A percentile compares a stretch with the other conserved stretches of the same genome.
phyloP scores from a whole-genome alignment of 345 rosid species.

The Orychophragmus violaceus region DNA sequence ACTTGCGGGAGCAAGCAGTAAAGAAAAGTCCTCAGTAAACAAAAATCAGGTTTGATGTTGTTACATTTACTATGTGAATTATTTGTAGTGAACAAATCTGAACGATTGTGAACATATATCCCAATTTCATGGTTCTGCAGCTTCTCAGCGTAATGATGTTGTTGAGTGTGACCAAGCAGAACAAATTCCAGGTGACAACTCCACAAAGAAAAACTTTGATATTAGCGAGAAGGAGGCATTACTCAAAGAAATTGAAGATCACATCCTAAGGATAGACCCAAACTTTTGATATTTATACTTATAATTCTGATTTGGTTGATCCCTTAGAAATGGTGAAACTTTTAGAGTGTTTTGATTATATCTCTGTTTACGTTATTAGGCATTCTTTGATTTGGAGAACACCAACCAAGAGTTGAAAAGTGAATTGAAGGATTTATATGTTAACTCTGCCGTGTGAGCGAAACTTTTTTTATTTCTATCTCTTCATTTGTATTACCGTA shows the following conservation, averaged over 20 bases:
- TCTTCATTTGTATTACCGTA: too few species aligned
- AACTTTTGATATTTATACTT: too few species aligned
- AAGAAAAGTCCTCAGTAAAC: slow-evolving; percentile 21
- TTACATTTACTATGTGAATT: neutral
- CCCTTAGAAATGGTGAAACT: neutral
- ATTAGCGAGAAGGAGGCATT: slow-evolving; percentile 69
- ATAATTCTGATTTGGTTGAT: too few species aligned
- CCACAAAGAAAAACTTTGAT: slow-evolving; percentile 32
- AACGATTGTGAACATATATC: slow-evolving; percentile 1
- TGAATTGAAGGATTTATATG: slow-evolving; percentile 78
- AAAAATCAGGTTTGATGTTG: slow-evolving; percentile 32
- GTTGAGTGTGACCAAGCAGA: too few species aligned
- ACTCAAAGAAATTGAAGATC: slow-evolving; percentile 66
- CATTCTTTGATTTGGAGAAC: too few species aligned
- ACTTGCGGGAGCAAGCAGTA: slow-evolving; percentile 26
- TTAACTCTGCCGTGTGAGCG: slow-evolving; percentile 67
- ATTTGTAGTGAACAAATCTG: too few species aligned
- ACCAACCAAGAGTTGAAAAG: too few species aligned
- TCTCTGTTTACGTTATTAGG: slow-evolving; percentile 30
- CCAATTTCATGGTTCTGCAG: slow-evolving; percentile 20
- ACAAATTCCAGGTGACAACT: too few species aligned
- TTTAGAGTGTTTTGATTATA: neutral
- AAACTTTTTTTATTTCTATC: too few species aligned
- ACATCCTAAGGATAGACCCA: too few species aligned
- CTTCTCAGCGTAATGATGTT: slow-evolving; percentile 17